Conservation (phyloP, 768 basidiomycete species). For the Collybiopsis confluens region DNA sequence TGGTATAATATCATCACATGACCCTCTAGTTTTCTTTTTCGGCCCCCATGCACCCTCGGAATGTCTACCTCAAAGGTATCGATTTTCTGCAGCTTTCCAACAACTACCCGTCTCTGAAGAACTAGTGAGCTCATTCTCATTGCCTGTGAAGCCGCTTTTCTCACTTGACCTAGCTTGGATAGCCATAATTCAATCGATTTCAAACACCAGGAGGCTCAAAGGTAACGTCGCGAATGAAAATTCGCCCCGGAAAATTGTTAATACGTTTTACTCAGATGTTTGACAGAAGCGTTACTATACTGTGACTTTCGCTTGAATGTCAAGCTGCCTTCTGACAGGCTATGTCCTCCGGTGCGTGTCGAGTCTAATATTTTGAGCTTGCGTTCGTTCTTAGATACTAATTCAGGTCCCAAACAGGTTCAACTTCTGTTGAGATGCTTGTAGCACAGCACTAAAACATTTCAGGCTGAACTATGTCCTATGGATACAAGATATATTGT, state of each 20-base stretch:
- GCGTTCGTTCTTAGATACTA: not conserved
- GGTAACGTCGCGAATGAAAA: constrained; percentile 34
- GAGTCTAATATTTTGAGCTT: not conserved
- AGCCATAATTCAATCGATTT: constrained; percentile 64
- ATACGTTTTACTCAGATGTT: constrained; percentile 38
- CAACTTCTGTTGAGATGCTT: not conserved
- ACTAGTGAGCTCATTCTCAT: constrained; percentile 37
- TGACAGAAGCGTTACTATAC: constrained; percentile 75
- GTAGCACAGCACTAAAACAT: not conserved
- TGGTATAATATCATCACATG: no score
- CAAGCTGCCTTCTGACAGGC: constrained; percentile 58
- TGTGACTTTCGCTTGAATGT: constrained; percentile 69
- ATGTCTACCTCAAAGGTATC: constrained; percentile 33
- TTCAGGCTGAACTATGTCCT: constrained; percentile 80
- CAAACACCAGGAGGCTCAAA: constrained; percentile 62
- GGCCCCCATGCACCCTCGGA: constrained; percentile 46
- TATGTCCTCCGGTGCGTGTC: constrained; percentile 79
- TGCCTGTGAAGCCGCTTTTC: not conserved
- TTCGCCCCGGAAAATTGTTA: not conserved
- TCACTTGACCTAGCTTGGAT: constrained; percentile 10
- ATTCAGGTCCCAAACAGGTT: constrained; percentile 71
- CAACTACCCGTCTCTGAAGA: constrained; percentile 50
- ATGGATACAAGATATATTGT: constrained; percentile 78
- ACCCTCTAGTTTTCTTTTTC: no score
- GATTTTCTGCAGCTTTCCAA: constrained; percentile 60